phyloP scores from a whole-genome alignment of 2,329 filamentous ascomycete genomes.

The Westerdykella aurantiaca region DNA sequence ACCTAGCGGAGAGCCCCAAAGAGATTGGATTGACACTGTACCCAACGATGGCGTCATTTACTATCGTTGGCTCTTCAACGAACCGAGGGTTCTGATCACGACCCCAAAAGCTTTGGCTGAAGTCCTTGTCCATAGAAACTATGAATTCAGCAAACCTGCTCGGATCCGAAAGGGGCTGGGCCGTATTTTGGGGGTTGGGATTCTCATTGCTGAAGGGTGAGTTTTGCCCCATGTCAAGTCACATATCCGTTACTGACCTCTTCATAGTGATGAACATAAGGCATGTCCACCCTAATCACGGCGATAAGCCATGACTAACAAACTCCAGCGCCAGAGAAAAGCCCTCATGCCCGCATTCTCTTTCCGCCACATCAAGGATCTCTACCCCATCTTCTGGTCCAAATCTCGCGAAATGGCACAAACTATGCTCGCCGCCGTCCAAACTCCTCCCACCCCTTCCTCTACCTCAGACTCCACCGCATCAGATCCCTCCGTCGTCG shows the following conservation, averaged over 20 bases:
- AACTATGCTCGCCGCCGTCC: slow-evolving; percentile 27
- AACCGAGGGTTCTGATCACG: slow-evolving; percentile 42
- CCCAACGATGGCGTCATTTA: slow-evolving; percentile 53
- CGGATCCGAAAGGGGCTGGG: slow-evolving; percentile 51
- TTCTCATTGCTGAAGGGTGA: slow-evolving; percentile 71
- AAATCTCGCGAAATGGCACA: slow-evolving; percentile 42
- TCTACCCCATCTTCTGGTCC: slow-evolving; percentile 47
- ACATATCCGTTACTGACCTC: too few relatives aligned
- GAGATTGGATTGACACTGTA: slow-evolving; percentile 48
- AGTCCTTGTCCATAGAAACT: slow-evolving; percentile 47
- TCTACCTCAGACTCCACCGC: slow-evolving; percentile 2
- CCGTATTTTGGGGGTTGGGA: slow-evolving; percentile 62
- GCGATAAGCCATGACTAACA: slow-evolving; percentile 51
- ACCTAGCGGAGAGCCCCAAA: slow-evolving; percentile 41
- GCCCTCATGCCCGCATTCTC: slow-evolving; percentile 47
- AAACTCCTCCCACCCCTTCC: slow-evolving; percentile 4
- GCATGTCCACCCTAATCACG: slow-evolving; percentile 30
- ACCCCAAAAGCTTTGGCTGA: slow-evolving; percentile 45
- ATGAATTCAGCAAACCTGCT: slow-evolving; percentile 47
- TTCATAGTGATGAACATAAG: slow-evolving; percentile 56
- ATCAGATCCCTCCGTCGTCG: slow-evolving; percentile 32
- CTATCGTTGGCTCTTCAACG: slow-evolving; percentile 46
- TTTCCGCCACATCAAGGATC: slow-evolving; percentile 47
- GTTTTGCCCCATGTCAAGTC: too few relatives aligned
- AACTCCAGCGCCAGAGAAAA: slow-evolving; percentile 40